Conservation (phyloP, 2,329 filamentous ascomycete genomes). For the Chaetomium globosum region DNA sequence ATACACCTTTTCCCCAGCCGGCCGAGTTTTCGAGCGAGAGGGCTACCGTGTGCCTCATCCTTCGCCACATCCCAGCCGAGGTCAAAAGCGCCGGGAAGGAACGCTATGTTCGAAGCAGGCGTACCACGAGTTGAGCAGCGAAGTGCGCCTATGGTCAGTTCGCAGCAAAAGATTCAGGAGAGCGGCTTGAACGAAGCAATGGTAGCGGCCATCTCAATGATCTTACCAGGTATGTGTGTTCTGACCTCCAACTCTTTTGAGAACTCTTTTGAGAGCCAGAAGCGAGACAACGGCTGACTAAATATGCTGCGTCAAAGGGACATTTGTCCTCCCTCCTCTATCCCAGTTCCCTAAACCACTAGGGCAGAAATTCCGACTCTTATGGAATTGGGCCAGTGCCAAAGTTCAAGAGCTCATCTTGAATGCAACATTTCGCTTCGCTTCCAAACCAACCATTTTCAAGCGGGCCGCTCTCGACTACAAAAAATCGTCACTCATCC, state of each 20-base stretch:
- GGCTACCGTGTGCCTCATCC: conserved; percentile 4
- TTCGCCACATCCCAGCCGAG: conserved; percentile 22
- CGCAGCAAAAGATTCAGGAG: background rate
- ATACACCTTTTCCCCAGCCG: background rate
- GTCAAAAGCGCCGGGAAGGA: background rate
- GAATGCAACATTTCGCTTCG: conserved; percentile 47
- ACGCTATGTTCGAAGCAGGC: background rate
- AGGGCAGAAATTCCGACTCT: conserved; percentile 15
- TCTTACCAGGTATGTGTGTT: conserved; percentile 31
- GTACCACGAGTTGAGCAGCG: background rate
- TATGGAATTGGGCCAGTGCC: conserved; percentile 26
- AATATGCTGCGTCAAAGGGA: conserved; percentile 43
- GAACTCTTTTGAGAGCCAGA: too few species aligned
- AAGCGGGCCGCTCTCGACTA: conserved; percentile 50
- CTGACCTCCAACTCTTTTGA: background rate
- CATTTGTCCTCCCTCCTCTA: conserved; percentile 52
- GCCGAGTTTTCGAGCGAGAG: background rate
- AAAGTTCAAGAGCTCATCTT: conserved; percentile 45
- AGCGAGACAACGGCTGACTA: conserved; percentile 10
- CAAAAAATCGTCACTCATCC: conserved; percentile 47
- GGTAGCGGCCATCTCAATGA: conserved; percentile 13
- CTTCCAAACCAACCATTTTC: conserved; percentile 51
- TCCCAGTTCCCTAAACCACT: conserved; percentile 35
- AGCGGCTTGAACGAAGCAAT: background rate
- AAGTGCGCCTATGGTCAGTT: conserved; percentile 8